Percentiles rank a stretch among this genome's conserved stretches.
phyloP scores from a whole-genome alignment of 441 rosid species.

The Daphne laureola region DNA sequence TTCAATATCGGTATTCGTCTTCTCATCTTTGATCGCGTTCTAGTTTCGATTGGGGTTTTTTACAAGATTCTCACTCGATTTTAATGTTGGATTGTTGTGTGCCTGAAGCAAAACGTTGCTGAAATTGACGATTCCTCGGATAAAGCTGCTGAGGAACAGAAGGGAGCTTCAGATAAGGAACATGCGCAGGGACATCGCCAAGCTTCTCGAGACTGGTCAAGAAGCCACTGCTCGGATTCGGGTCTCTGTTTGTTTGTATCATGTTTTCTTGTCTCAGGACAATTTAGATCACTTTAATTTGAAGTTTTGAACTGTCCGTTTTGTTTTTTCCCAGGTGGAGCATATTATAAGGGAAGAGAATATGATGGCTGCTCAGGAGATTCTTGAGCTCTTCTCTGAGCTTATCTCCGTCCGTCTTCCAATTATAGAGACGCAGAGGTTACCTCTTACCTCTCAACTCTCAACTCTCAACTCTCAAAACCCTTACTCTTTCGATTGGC shows the following conservation, averaged over 20 bases:
- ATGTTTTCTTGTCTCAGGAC: not conserved
- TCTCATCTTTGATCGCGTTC: not conserved
- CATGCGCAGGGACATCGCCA: conserved; percentile 90
- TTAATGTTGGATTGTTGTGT: not conserved
- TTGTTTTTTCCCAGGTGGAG: conserved; percentile 55
- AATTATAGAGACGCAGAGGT: conserved; percentile 83
- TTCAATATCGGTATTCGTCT: not conserved
- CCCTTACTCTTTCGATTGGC: not conserved
- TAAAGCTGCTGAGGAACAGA: conserved; percentile 82
- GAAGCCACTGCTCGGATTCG: conserved; percentile 99
- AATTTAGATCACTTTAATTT: not conserved
- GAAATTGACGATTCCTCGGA: conserved; percentile 81
- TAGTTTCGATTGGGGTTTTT: not conserved
- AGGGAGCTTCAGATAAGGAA: conserved; percentile 86
- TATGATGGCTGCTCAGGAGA: conserved; percentile 97
- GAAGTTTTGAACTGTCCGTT: not conserved
- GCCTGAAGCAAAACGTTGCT: conserved; percentile 78
- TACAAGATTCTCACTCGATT: not conserved
- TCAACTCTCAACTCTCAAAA: not conserved
- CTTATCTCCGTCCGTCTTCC: conserved; percentile 88
- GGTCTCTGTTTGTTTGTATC: conserved; percentile 24
- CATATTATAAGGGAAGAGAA: conserved; percentile 94
- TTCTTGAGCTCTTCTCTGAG: conserved; percentile 81
- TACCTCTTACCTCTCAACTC: conserved; percentile 5
- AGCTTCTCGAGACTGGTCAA: conserved; percentile 94